Evolutionary conservation across 805 yeast species (phyloP), one percentile per base, ranked within the genome.

Genomic region (Myxozyma udenii): DNA sequence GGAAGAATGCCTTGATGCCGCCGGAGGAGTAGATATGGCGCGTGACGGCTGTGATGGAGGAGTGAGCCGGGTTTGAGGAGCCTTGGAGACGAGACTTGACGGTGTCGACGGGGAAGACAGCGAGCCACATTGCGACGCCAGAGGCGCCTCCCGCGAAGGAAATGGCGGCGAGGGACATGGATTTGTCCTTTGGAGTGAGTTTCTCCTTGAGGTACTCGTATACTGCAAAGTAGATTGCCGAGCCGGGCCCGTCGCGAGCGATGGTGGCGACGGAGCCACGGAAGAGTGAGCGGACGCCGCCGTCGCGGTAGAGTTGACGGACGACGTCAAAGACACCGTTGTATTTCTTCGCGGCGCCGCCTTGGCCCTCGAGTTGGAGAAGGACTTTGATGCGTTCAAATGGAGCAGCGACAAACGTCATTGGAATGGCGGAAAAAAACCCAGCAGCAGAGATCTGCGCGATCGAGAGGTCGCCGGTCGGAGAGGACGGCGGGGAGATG

Each of bases 181-280:
- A 74, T 50, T 77, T 73, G 44, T 66, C 68, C 3, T 64, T 59
- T 4, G 69, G 70, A 11, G 88, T 75, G 60, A 85, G 74, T 52
- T 66, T 70, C 50, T 78, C 75, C 71, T 93, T 93, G 55, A 87
- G 71, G 57, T 78, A 76, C 69, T 91, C 98, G 69, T 91, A 91
- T 1, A 96, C 87, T 2, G 97, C 98, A 68, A 93, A 91, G 71
- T 91, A 91, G 26, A 88, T 75, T 0, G 98, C 98, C 14, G 95
- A 84, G 1, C 98, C 98, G 0, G 98, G 98, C 1, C 97, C 98
- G 66, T 91, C 98, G 69, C 98, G 81, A 18, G 96, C 95, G 56
- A 91, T 72, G 1, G 98, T 91, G 2, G 97, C 96, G 14, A 77
- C 77, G 0, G 96, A 85, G 18, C 98, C 98, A 68, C 87, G 87